Evolutionary conservation across 1,139 yeast species (phyloP).

Genomic region (Zhuliangozyma blackwelliae): DNA sequence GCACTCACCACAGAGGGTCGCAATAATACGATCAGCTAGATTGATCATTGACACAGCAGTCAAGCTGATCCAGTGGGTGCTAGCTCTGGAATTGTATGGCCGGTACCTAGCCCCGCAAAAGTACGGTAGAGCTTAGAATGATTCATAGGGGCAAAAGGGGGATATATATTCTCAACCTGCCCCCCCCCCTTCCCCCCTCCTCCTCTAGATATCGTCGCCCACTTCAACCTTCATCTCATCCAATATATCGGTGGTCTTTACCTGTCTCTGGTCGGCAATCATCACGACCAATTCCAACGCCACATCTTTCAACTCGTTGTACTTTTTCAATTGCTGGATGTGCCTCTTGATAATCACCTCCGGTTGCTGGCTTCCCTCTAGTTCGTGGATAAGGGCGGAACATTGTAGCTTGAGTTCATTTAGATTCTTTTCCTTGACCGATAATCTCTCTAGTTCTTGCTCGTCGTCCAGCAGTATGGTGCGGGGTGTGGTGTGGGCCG

Average conservation of each 20-base stretch:
- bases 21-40: too few species aligned
- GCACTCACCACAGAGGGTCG: too few species aligned
- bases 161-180: too few species aligned
- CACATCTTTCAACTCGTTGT: conserved; percentile 48
- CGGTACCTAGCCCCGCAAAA: too few species aligned
- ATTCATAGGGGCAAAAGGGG: too few species aligned
- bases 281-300: conserved; percentile 46
- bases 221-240: conserved; percentile 20
- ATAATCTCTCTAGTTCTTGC: conserved; percentile 5
- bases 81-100: too few species aligned
- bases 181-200: background rate
- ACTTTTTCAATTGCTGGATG: conserved; percentile 37
- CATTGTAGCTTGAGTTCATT: conserved; percentile 36
- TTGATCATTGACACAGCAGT: too few species aligned
- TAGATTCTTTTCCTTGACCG: conserved; percentile 22
- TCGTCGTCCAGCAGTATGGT: too few species aligned
- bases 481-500: too few species aligned
- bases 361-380: conserved; percentile 27
- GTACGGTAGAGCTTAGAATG: too few species aligned
- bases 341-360: conserved; percentile 40
- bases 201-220: conserved; percentile 9
- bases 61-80: too few species aligned
- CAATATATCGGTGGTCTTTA: conserved; percentile 38
- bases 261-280: conserved; percentile 47
- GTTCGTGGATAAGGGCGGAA: conserved; percentile 29